Percentiles rank a stretch among this genome's conserved stretches.
Conservation (phyloP, 345 rosid genomes). For the Corchorus olitorius region DNA sequence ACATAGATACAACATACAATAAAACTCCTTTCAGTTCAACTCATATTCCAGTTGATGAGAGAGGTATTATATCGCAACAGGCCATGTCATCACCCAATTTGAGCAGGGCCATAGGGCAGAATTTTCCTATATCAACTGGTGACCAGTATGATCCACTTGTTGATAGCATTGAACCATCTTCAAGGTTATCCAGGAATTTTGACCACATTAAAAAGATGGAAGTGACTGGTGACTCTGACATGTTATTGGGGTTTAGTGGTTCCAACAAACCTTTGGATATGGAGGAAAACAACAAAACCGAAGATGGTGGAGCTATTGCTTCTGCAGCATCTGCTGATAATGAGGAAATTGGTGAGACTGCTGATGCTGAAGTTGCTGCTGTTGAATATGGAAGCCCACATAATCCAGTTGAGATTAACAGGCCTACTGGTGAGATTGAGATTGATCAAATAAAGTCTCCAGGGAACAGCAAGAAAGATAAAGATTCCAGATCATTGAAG, state of each 20-base stretch:
- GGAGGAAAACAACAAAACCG: constrained; percentile 55
- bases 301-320: constrained; percentile 40
- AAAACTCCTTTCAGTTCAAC: constrained; percentile 27
- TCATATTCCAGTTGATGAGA: constrained; percentile 37
- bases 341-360: constrained; percentile 75
- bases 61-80: constrained; percentile 42
- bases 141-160: constrained; percentile 88
- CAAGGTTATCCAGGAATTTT: constrained; percentile 41
- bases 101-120: constrained; percentile 33
- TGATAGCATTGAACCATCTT: constrained; percentile 75
- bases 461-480: constrained; percentile 53
- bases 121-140: constrained; percentile 36
- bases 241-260: constrained; percentile 40
- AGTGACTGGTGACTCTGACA: constrained; percentile 40
- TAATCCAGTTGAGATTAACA: constrained; percentile 37
- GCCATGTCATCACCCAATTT: constrained; percentile 48
- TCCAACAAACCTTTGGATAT: constrained; percentile 58
- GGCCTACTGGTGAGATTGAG: constrained; percentile 46
- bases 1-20: constrained; percentile 29
- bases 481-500: constrained; percentile 68
- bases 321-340: constrained; percentile 43
- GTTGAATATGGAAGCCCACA: constrained; percentile 62
- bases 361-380: constrained; percentile 58
- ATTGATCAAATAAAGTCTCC: constrained; percentile 57
- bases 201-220: constrained; percentile 46